phyloP scores from a whole-genome alignment of 371 early-diverging fungal genomes.

The Apophysomyces elegans region DNA sequence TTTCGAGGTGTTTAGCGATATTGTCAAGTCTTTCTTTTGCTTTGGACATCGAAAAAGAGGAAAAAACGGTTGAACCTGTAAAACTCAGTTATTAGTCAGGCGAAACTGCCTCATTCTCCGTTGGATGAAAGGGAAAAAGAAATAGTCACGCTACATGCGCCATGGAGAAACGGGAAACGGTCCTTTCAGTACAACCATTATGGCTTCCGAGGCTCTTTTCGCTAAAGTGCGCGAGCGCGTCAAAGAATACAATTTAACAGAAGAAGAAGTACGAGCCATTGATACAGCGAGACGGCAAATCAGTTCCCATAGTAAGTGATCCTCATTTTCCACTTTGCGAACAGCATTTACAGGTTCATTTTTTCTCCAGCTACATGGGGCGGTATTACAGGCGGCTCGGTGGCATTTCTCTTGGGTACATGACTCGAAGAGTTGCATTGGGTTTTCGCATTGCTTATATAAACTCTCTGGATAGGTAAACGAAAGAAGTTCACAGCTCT shows the following conservation, averaged over 20 bases:
- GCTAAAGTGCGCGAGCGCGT: conserved; percentile 43
- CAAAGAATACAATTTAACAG: conserved; percentile 45
- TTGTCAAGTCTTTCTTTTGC: conserved; percentile 26
- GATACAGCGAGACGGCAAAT: conserved; percentile 46
- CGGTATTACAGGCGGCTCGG: conserved; percentile 38
- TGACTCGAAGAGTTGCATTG: not conserved
- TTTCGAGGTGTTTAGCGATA: conserved; percentile 32
- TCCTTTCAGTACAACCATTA: not conserved
- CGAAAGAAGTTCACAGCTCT: conserved; percentile 40
- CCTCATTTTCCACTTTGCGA: not conserved
- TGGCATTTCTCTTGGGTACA: conserved; percentile 36
- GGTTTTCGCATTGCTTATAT: not conserved
- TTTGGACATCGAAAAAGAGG: conserved; percentile 7
- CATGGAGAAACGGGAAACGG: too few species aligned
- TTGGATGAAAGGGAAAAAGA: not conserved
- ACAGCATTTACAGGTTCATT: not conserved
- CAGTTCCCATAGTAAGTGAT: conserved; percentile 38
- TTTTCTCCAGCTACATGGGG: conserved; percentile 38
- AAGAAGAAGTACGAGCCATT: conserved; percentile 48
- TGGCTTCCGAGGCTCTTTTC: conserved; percentile 31
- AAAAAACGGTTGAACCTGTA: not conserved
- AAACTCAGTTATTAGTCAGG: not conserved
- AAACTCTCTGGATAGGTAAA: conserved; percentile 20
- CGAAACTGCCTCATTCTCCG: not conserved
- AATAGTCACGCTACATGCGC: conserved; percentile 2